Base-by-base conservation (phyloP, 2,329 filamentous ascomycete species). In the Rosellinia necatrix region DNA sequence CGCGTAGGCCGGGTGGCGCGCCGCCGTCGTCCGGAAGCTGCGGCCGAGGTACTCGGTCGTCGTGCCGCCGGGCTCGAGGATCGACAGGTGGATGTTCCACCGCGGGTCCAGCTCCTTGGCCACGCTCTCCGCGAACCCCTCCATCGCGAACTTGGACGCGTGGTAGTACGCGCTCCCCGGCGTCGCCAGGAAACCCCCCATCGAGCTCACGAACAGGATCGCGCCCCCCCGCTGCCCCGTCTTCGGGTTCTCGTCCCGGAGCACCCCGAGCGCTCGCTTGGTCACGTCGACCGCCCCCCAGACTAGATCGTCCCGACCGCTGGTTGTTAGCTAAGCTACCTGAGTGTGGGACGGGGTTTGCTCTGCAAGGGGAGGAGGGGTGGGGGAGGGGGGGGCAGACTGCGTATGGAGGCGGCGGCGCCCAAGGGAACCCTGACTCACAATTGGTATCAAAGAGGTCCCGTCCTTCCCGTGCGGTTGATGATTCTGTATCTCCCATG, bases 181-280 rank as follows among this genome's bases (percentile, higher is more conserved):
- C 3, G 49, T 70, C 3, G 66, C 71, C 13, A 72, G 51, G 56
- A 70, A 72, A 0, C 75, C 76, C 3, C 80, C 81, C 62, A 86
- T 76, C 2, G 78, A 82, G 6, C 79, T 81, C 47, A 85, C 70
- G 61, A 85, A 81, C 30, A 84, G 70, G 22, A 85, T 77, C 6
- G 80, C 68, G 9, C 82, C 82, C 6, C 81, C 81, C 17, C 50
- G 58, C 19, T 56, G 59, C n/a, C 47, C 76, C 0, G 54, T 47
- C 53, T 59, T 64, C 15, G 44, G 35, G 34, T 58, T 60, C 29
- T 49, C 56, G 52, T 73, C 69, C 3, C 76, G 72, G 65, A 79
- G 70, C 10, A 72, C 62, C 21, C 67, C 63, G 4, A 80, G 53
- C 1, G 71, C 72, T 7, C 66, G 66, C 46, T 69, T 72, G 0